A percentile compares a stretch with the other conserved stretches of the same genome.
Evolutionary conservation across 1,284 basidiomycete species (phyloP).

Genomic region (Ceratobasidium sp.): DNA sequence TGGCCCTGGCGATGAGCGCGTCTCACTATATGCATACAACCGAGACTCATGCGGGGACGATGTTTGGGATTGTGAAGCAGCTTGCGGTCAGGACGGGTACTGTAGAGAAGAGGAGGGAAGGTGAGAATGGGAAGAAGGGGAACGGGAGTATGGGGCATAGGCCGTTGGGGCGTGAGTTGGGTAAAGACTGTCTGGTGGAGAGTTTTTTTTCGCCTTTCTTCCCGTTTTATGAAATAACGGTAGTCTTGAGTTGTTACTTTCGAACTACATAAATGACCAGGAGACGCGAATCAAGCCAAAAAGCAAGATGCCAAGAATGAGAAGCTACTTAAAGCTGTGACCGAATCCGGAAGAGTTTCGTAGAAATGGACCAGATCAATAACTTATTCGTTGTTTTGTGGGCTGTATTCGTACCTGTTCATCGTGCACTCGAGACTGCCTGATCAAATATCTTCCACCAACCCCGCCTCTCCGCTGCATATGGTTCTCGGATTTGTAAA

Average conservation of each 20-base stretch:
- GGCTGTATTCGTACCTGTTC: too few species aligned
- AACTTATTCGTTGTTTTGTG: too few species aligned
- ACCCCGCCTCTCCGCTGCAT: too few species aligned
- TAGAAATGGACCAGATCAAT: too few species aligned
- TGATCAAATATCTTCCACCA: too few species aligned
- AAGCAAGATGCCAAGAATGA: conserved; percentile 61
- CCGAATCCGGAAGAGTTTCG: conserved; percentile 11
- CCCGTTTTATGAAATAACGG: conserved; percentile 7
- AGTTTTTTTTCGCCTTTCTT: background rate
- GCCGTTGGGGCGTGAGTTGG: conserved; percentile 76
- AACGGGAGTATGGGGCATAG: conserved; percentile 68
- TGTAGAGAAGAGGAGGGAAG: conserved; percentile 37
- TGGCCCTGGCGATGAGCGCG: conserved; percentile 74
- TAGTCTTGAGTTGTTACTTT: conserved; percentile 7
- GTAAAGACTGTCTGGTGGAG: conserved; percentile 73
- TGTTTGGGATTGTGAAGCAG: conserved; percentile 75
- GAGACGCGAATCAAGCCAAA: conserved; percentile 63
- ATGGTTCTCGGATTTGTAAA: too few species aligned
- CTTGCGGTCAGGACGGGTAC: conserved; percentile 79
- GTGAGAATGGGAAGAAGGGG: conserved; percentile 48
- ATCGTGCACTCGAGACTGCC: too few species aligned
- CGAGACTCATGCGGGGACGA: conserved; percentile 72
- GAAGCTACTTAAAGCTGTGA: conserved; percentile 56
- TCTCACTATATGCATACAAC: conserved; percentile 79
- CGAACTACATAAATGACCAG: conserved; percentile 70